Base-by-base conservation (phyloP, 2,329 filamentous ascomycete species). In the Aspergillus piperis region DNA sequence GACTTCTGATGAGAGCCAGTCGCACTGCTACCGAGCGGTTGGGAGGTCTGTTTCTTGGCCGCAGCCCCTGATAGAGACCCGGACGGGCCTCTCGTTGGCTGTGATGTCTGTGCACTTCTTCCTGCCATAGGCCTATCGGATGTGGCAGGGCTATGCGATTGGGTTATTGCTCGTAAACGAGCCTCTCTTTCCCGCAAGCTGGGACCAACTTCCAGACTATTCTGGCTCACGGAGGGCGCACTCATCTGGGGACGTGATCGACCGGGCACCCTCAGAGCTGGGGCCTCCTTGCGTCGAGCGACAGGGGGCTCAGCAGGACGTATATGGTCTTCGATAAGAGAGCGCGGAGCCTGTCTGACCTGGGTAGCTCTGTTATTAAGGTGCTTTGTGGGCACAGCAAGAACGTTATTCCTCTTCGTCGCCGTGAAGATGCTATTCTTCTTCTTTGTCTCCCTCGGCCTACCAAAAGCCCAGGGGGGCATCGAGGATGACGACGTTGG, bases 271-370 rank as follows among this genome's bases (percentile, higher is more conserved):
- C 62, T 62, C 36, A 67, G 55, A 13, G 48, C 47, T 49, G 62
- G 60, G 38, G 59, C 10, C 3, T 54, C 54, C 41, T 63, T 61
- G 36, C 64, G 63, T 25, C 48, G 59, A 38, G 68, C n/a, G 6
- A 59, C 32, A 41, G 62, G 39, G 8, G 59, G 62, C 50, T 71
- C 67, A 25, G 62, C 38, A 17, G 71, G 70, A 7, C 67, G 71
- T 19, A 74, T 73, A 57, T 78, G 75, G 41, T 75, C 73, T 61
- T 81, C 77, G n/a, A 81, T 70, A 21, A 81, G 68, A 8, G 73
- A 73, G 19, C 70, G 70, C 3, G 78, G 78, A 6, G 78, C 77
- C 51, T 72, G 72, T 19, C 64, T 73, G 15, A 81, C 70, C 38
- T 72, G 71, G 2, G 74, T 73, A 2, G 76, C 75, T 58, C 70